A percentile compares a stretch with the other conserved stretches of the same genome.
Evolutionary conservation across 1,284 basidiomycete species (phyloP).

Genomic region (Pseudozyma thailandica): DNA sequence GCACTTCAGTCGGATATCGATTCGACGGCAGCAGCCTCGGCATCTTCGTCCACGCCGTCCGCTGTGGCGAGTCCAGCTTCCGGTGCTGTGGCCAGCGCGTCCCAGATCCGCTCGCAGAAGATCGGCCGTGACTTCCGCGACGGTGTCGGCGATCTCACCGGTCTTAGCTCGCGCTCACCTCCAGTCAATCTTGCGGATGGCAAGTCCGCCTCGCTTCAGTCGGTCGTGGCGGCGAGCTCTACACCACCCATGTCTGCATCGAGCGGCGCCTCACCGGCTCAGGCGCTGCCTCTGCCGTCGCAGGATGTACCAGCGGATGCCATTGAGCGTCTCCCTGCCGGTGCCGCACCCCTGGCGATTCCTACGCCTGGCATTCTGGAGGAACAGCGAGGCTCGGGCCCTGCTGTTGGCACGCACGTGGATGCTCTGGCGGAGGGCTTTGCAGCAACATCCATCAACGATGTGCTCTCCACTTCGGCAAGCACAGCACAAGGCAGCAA

Average conservation of each 20-base stretch:
- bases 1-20: slow-evolving; percentile 17
- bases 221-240: slow-evolving; percentile 19
- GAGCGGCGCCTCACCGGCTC: slow-evolving; percentile 9
- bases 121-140: slow-evolving; percentile 46
- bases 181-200: slow-evolving; percentile 23
- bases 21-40: slow-evolving; percentile 17
- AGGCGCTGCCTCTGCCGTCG: slow-evolving; percentile 3
- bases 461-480: slow-evolving; percentile 28
- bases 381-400: slow-evolving; percentile 26
- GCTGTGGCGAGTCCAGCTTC: slow-evolving; percentile 15
- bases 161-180: slow-evolving; percentile 51
- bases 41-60: slow-evolving; percentile 21
- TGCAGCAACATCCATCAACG: slow-evolving; percentile 38
- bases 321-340: slow-evolving; percentile 29
- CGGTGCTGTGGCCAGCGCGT: slow-evolving; percentile 14
- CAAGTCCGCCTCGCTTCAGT: slow-evolving; percentile 20
- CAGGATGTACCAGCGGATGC: slow-evolving; percentile 10
- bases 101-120: slow-evolving; percentile 36
- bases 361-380: slow-evolving; percentile 42
- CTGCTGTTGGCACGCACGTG: slow-evolving; percentile 29
- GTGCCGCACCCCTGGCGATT: slow-evolving; percentile 45
- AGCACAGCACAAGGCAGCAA: slow-evolving; percentile 15
- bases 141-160: slow-evolving; percentile 45
- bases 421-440: slow-evolving; percentile 38
- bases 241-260: slow-evolving; percentile 31